Evolutionary conservation across 192 early-diverging fungal species (phyloP), one percentile per base, ranked within the genome.

Genomic region (Backusella macrospora): DNA sequence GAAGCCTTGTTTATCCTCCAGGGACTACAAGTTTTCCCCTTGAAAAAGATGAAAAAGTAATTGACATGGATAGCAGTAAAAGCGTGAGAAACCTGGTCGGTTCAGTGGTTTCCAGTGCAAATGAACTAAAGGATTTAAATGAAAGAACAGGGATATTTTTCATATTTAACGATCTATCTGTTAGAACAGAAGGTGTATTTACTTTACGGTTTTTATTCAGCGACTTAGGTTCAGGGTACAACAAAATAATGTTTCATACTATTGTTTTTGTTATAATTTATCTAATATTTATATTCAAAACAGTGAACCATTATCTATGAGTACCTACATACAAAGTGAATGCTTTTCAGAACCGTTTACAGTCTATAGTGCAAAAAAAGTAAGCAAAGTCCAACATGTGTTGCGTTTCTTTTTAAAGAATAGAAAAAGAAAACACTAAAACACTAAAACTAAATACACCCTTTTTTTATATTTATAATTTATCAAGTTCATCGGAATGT

Each of bases 111-210:
- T 83, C 84, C 12, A 87, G 85, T 3, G 86, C 88, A 23, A 78
- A 79, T 18, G n/a, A 85, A 13, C 70, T 89, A 26, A 79, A 81
- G 12, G 84, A 87, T 46, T 69, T 76, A 14, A 26, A 79, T n/a
- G 86, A 88, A 26, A 79, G 85, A 70, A 80, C 78, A 4, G 92
- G 92, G 6, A 88, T 86, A 70, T 93, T 87, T 73, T 93, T 93
- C 83, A 88, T 87, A 48, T 93, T 91, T 70, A 87, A 90, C 1
- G 90, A 93, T 46, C 74, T 93, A 40, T 89, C 88, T 18, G 90
- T 93, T 39, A 81, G 92, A 8, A 89, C 90, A 6, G 90, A 91
- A 47, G 92, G 92, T 4, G 82, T 84, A 16, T 93, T 91, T 45
- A 85, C 84, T 0, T 78, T 93, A 34, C 87, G 86, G 39, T 93